Evolutionary conservation across 352 stramenopile species (phyloP).

Genomic region (Saprolegnia parasitica): DNA sequence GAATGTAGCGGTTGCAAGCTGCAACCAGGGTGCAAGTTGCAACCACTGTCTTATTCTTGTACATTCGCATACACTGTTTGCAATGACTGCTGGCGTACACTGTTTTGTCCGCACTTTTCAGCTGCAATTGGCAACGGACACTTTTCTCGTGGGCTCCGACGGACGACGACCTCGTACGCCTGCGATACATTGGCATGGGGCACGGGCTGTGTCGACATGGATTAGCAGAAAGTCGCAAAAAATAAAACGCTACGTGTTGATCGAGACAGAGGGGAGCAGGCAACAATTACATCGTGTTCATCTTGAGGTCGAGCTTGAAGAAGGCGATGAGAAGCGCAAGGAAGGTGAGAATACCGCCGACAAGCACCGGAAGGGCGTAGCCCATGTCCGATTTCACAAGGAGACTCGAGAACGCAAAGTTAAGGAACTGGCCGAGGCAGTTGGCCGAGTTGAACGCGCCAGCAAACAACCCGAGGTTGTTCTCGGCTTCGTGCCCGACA

Average conservation of each 20-base stretch:
- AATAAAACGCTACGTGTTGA: neutral
- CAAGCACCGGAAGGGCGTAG: slow-evolving; percentile 57
- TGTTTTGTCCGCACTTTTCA: no score
- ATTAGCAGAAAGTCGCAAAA: no score
- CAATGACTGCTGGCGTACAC: no score
- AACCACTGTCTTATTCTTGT: no score
- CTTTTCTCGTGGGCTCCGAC: no score
- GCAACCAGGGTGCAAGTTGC: no score
- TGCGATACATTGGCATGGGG: no score
- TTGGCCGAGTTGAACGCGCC: slow-evolving; percentile 73
- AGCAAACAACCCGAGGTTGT: slow-evolving; percentile 66
- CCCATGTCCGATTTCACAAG: slow-evolving; percentile 58
- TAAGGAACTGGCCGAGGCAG: slow-evolving; percentile 64
- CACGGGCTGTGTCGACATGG: no score
- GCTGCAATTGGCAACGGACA: no score
- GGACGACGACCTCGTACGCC: no score
- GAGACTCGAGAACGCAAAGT: slow-evolving; percentile 52
- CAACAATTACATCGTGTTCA: slow-evolving; percentile 58
- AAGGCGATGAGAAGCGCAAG: slow-evolving; percentile 51
- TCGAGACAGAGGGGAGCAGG: neutral
- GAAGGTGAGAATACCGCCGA: slow-evolving; percentile 57
- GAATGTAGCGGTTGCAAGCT: no score
- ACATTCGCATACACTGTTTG: no score
- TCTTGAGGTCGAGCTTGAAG: slow-evolving; percentile 52
- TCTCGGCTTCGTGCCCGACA: neutral